Base-by-base conservation (phyloP, 2,329 filamentous ascomycete genomes). In the Fusarium staphyleae region DNA sequence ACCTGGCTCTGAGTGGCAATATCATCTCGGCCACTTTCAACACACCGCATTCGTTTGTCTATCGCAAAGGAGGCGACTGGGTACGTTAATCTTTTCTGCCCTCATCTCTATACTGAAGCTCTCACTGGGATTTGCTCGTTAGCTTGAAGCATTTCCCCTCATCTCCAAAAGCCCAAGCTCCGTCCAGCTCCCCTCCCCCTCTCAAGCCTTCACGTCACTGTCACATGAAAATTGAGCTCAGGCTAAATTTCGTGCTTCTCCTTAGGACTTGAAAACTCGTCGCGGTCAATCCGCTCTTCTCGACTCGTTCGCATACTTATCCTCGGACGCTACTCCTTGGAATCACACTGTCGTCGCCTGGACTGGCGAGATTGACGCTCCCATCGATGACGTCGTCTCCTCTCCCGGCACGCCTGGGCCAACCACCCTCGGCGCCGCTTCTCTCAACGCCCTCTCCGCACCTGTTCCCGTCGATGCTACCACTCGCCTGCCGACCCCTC, bases 281-380 rank as follows among this genome's bases (percentile, higher is more conserved):
- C 88, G 89, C 55, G 93, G 93, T 48, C 93, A 93, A 52, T 97
- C 93, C 11, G 92, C 93, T 13, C 82, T 98, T 28, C 96, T 96
- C 75, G 92, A 97, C 72, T 93, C 92, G 9, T 92, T 98, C 69
- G 85, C 88, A 49, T 88, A 96, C 74, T 85, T 98, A 36, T 90
- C 92, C 3, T 96, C 92, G n/a, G 81, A 88, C 49, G 82, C 89
- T 35, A 87, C 88, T 2, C 87, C 88, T 15, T 98, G 93, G 93
- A 91, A 92, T 66, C 93, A 97, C 76, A 95, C 88, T 1, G 83
- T 97, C 5, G 90, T 98, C 46, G 93, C 91, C 37, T 98, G 93
- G 93, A 96, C 93, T 3, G 93, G 93, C 52, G 93, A 98, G 73
- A 88, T 93, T 53, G 84, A 87, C 51, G 76, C 74, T 4, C 75